Evolutionary conservation across 495 filamentous ascomycete species (phyloP).

Genomic region (Endocarpon pusillum): DNA sequence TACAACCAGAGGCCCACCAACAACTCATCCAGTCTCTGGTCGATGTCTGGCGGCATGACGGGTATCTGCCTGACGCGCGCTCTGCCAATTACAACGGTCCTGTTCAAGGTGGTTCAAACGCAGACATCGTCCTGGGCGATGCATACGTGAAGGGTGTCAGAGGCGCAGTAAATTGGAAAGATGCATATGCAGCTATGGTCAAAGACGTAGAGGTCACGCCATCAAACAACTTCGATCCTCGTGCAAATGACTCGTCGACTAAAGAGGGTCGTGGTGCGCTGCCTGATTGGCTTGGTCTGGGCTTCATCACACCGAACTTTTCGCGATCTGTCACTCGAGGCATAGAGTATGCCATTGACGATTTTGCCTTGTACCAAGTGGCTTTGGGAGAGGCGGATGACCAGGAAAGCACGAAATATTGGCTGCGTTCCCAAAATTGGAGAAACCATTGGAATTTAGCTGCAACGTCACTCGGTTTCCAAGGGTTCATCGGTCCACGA

Average conservation of each 20-base stretch:
- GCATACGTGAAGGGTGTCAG: constrained; percentile 57
- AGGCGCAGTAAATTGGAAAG: constrained; percentile 48
- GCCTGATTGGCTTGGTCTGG: constrained; percentile 46
- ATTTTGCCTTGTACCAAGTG: constrained; percentile 41
- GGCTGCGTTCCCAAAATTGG: constrained; percentile 51
- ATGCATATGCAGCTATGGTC: constrained; percentile 52
- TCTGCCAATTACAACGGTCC: constrained; percentile 57
- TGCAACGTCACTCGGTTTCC: constrained; percentile 34
- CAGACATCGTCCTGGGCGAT: constrained; percentile 59
- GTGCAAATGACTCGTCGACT: constrained; percentile 42
- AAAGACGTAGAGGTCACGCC: constrained; percentile 50
- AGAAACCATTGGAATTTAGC: constrained; percentile 52
- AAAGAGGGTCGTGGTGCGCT: constrained; percentile 56
- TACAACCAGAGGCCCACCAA: constrained; percentile 45
- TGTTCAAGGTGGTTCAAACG: constrained; percentile 56
- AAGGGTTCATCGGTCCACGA: constrained; percentile 49
- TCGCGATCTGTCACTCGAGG: constrained; percentile 45
- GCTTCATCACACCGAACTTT: constrained; percentile 47
- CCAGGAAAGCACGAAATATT: constrained; percentile 39
- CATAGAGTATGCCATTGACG: constrained; percentile 52
- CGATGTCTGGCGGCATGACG: constrained; percentile 52
- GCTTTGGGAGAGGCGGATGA: constrained; percentile 33
- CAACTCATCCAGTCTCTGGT: constrained; percentile 52
- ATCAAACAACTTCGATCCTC: constrained; percentile 39
- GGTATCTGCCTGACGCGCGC: constrained; percentile 46